These are phyloP conservation scores for Entomophthora muscae DNA, from an alignment of 371 early-diverging fungal species.

Conservation along the genomic window DNA sequence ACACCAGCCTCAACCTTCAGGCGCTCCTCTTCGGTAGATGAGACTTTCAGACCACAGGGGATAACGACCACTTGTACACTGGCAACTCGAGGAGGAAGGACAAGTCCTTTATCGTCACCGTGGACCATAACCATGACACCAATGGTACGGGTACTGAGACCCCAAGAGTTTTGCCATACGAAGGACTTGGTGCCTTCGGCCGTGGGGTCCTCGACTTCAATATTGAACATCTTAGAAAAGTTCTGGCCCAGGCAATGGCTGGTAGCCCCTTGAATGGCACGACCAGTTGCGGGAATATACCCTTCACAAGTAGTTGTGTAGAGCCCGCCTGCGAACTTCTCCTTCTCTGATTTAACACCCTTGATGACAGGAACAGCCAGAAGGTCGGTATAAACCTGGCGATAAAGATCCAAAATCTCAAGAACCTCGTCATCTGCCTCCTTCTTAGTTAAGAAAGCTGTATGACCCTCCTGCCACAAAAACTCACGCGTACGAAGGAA, in stretches of 20 bases:
- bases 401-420: conserved; percentile 91
- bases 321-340: conserved; percentile 99
- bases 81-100: conserved; percentile 96
- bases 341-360: conserved; percentile 98
- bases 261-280: conserved; percentile 99
- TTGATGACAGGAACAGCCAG: conserved; percentile 98
- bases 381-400: conserved; percentile 90
- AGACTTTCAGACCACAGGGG: conserved; percentile 92
- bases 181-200: conserved; percentile 41
- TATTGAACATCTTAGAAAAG: conserved; percentile 98
- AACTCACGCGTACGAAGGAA: conserved; percentile 99
- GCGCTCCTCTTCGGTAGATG: conserved; percentile 57
- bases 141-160: conserved; percentile 96
- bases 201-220: conserved; percentile 57
- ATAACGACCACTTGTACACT: conserved; percentile 87
- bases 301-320: conserved; percentile 99
- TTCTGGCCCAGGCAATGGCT: conserved; percentile 99
- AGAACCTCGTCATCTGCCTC: conserved; percentile 88
- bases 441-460: conserved; percentile 87
- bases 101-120: conserved; percentile 98
- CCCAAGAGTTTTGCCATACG: conserved; percentile 99
- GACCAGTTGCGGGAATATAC: conserved; percentile 96
- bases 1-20: conserved; percentile 41
- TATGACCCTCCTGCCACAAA: conserved; percentile 99
- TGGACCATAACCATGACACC: conserved; percentile 99